phyloP scores from a whole-genome alignment of 2,329 filamentous ascomycete species.

The Monosporascus sp. region DNA sequence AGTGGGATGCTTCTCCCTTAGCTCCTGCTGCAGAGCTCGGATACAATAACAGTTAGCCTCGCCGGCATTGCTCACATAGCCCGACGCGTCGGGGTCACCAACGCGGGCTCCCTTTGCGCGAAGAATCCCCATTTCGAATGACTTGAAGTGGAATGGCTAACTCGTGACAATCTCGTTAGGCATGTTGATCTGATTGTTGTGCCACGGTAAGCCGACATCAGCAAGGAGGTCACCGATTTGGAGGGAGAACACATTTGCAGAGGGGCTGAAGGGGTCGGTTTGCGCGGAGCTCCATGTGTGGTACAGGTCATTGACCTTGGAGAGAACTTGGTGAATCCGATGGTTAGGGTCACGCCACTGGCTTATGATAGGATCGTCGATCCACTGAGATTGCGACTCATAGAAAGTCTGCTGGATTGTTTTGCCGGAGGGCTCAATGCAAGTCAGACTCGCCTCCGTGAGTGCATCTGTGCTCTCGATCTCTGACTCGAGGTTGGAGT shows the following conservation, averaged over 20 bases:
- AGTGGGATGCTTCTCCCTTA: conserved; percentile 1
- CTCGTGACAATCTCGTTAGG: conserved; percentile 6
- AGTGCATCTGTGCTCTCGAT: not conserved
- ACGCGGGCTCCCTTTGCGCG: conserved; percentile 5
- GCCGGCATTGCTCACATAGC: conserved; percentile 5
- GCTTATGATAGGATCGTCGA: conserved; percentile 5
- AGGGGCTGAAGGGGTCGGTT: conserved; percentile 1
- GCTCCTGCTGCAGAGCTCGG: conserved; percentile 11
- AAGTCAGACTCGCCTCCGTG: not conserved
- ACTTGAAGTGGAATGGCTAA: conserved; percentile 11
- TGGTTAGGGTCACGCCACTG: conserved; percentile 6
- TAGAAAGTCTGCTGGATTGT: conserved; percentile 1
- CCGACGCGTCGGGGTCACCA: conserved; percentile 1
- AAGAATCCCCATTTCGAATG: conserved; percentile 4
- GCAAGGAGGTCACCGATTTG: conserved; percentile 1
- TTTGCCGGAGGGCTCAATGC: not conserved
- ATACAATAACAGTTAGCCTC: conserved; percentile 11
- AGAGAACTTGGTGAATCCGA: conserved; percentile 2
- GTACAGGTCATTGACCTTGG: conserved; percentile 2
- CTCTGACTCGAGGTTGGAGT: not conserved
- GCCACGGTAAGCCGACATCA: conserved; percentile 7
- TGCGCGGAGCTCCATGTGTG: not conserved
- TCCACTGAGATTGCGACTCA: conserved; percentile 5
- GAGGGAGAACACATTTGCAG: conserved; percentile 2
- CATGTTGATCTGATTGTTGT: conserved; percentile 11